phyloP scores from a whole-genome alignment of 2,329 filamentous ascomycete species.

The Plenodomus biglobosus region DNA sequence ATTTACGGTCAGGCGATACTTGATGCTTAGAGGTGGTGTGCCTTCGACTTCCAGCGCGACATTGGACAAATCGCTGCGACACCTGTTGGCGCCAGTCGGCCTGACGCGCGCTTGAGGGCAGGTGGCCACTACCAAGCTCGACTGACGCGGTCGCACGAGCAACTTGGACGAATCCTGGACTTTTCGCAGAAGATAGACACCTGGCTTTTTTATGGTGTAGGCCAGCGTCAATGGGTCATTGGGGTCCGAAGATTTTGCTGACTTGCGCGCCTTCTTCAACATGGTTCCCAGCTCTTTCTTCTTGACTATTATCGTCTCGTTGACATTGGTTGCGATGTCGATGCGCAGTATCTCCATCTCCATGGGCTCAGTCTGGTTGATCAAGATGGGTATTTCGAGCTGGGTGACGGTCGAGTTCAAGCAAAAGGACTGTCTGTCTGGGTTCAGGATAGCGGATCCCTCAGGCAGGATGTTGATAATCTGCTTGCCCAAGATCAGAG shows the following conservation, averaged over 20 bases:
- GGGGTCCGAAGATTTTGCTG: conserved; percentile 50
- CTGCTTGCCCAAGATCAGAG: conserved; percentile 91
- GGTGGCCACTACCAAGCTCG: conserved; percentile 79
- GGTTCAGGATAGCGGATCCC: conserved; percentile 88
- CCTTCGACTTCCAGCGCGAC: conserved; percentile 81
- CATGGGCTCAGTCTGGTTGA: conserved; percentile 90
- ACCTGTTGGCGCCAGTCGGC: conserved; percentile 67
- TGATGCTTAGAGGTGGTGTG: conserved; percentile 86
- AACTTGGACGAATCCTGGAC: conserved; percentile 93
- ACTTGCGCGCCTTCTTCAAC: conserved; percentile 68
- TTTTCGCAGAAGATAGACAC: conserved; percentile 80
- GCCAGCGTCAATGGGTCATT: conserved; percentile 67
- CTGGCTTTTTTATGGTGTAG: conserved; percentile 79
- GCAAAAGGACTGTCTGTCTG: conserved; percentile 78
- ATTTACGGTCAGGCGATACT: conserved; percentile 87
- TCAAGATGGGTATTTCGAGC: conserved; percentile 76
- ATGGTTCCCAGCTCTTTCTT: conserved; percentile 74
- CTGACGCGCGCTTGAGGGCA: conserved; percentile 81
- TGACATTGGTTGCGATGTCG: conserved; percentile 77
- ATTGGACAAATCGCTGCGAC: conserved; percentile 84
- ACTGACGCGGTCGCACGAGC: conserved; percentile 75
- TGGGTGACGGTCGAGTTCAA: conserved; percentile 64
- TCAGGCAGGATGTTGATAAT: conserved; percentile 97
- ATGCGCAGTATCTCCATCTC: conserved; percentile 85
- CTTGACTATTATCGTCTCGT: conserved; percentile 77